These are phyloP conservation scores for Poterioochromonas sp. DNA, from an alignment of 352 stramenopile genomes.

Conservation along the genomic window DNA sequence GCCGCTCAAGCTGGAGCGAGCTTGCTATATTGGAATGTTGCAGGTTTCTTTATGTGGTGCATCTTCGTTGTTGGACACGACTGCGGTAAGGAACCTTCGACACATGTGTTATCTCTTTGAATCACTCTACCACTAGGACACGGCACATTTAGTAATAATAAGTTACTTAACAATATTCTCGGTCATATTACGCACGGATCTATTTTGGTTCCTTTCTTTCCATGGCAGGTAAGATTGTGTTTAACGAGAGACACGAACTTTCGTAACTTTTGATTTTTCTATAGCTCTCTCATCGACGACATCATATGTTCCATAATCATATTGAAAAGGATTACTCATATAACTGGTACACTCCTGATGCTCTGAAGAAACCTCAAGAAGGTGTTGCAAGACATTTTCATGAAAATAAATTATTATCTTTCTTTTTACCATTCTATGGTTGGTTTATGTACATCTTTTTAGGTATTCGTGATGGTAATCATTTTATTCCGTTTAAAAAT, in stretches of 20 bases:
- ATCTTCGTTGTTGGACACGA: slow-evolving; percentile 44
- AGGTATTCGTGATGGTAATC: slow-evolving; percentile 51
- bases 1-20: not conserved
- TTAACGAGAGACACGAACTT: slow-evolving; percentile 41
- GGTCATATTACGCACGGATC: slow-evolving; percentile 58
- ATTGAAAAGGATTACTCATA: slow-evolving; percentile 58
- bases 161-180: slow-evolving; percentile 55
- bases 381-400: not conserved
- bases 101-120: no score
- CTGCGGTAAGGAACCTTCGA: no score
- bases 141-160: slow-evolving; percentile 40
- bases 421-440: slow-evolving; percentile 20
- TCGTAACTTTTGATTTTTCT: slow-evolving; percentile 46
- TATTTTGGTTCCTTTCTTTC: slow-evolving; percentile 49
- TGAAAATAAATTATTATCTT: not conserved
- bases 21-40: slow-evolving; percentile 31
- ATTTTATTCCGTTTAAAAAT: slow-evolving; percentile 49
- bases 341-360: slow-evolving; percentile 57
- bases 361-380: slow-evolving; percentile 39
- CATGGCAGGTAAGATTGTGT: slow-evolving; percentile 35
- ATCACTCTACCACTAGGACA: no score
- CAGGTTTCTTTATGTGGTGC: slow-evolving; percentile 57
- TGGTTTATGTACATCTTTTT: slow-evolving; percentile 23
- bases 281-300: slow-evolving; percentile 50
- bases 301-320: slow-evolving; percentile 63